Evolutionary conservation across 768 basidiomycete species (phyloP).

Genomic region (Serendipita sp.): DNA sequence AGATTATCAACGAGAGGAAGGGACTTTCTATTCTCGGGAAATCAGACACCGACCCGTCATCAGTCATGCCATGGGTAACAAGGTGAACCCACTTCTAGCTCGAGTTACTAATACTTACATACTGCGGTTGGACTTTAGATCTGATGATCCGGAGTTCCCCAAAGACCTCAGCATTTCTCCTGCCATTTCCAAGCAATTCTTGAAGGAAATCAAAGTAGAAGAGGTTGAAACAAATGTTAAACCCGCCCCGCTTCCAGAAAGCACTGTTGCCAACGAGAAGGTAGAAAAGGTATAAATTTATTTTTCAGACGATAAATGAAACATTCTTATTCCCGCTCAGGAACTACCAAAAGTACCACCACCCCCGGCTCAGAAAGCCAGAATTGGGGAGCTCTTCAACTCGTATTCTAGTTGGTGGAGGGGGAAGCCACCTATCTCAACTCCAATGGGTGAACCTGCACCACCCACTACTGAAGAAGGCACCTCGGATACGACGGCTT

Average conservation of each 20-base stretch:
- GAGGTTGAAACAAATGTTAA: not conserved
- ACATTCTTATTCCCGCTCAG: too few relatives aligned
- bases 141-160: not conserved
- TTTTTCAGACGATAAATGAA: too few relatives aligned
- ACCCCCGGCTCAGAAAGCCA: too few relatives aligned
- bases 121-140: not conserved
- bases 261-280: not conserved
- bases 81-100: slow-evolving; percentile 27
- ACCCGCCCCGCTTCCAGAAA: not conserved
- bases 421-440: too few relatives aligned
- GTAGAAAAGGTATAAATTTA: too few relatives aligned
- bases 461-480: too few relatives aligned
- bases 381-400: too few relatives aligned
- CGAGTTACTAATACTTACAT: not conserved
- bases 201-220: not conserved
- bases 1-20: slow-evolving; percentile 58
- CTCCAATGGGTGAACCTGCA: too few relatives aligned
- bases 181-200: slow-evolving; percentile 1
- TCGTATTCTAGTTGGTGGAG: too few relatives aligned
- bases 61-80: slow-evolving; percentile 48
- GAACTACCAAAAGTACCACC: too few relatives aligned
- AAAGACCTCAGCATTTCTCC: not conserved
- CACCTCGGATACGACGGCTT: too few relatives aligned
- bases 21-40: slow-evolving; percentile 27
- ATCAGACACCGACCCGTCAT: slow-evolving; percentile 51